Evolutionary conservation across 345 rosid species (phyloP).

Genomic region (Garcia nutans): DNA sequence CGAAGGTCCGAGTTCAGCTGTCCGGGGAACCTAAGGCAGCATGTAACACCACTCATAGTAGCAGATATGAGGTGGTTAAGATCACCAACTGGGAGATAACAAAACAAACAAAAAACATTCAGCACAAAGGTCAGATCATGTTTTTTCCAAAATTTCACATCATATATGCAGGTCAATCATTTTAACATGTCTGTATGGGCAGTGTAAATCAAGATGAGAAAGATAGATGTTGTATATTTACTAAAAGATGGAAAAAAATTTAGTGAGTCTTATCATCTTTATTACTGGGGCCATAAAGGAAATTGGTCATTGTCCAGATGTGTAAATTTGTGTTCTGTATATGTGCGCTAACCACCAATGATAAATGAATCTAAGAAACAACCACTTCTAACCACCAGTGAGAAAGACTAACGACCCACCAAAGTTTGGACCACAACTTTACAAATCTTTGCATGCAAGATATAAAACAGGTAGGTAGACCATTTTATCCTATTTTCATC

Average conservation of each 20-base stretch:
- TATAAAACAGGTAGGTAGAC: not conserved
- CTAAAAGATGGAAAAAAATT: not conserved
- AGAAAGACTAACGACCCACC: slow-evolving; percentile 1
- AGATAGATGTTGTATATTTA: not conserved
- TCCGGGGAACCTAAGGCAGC: slow-evolving; percentile 32
- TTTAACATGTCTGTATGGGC: not conserved
- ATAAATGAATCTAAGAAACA: not conserved
- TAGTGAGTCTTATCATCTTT: not conserved
- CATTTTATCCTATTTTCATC: not conserved
- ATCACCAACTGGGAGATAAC: slow-evolving; percentile 21
- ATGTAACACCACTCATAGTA: slow-evolving; percentile 31
- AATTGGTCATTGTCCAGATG: not conserved
- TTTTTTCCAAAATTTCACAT: not conserved
- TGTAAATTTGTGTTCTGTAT: not conserved
- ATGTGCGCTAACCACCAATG: not conserved
- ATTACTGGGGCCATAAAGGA: slow-evolving; percentile 9
- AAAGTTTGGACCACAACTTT: not conserved
- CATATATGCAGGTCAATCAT: not conserved
- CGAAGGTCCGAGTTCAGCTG: slow-evolving; percentile 30
- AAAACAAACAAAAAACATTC: not conserved
- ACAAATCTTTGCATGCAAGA: not conserved
- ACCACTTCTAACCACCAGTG: not conserved
- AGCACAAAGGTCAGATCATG: not conserved
- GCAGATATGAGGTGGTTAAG: slow-evolving; percentile 32
- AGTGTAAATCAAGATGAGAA: not conserved